A percentile compares a stretch with the other conserved stretches of the same genome.
Evolutionary conservation across 2,329 filamentous ascomycete species (phyloP).

Genomic region (Nectriaceae sp.): DNA sequence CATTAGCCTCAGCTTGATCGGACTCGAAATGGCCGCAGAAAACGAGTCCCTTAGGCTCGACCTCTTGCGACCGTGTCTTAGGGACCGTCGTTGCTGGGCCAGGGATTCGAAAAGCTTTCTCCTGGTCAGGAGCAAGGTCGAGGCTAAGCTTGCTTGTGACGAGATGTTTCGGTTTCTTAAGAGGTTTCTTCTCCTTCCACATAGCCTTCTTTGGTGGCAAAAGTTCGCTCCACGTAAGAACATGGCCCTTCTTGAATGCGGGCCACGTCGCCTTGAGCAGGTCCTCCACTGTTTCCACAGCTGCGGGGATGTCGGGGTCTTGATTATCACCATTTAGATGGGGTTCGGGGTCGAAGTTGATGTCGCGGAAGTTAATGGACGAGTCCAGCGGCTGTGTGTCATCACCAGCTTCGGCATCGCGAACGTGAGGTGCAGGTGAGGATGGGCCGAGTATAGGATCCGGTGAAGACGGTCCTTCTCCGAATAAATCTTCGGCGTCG

Average conservation of each 20-base stretch:
- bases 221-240: slow-evolving; percentile 79
- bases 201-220: slow-evolving; percentile 79
- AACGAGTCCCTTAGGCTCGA: slow-evolving; percentile 50
- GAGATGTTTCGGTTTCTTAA: slow-evolving; percentile 78
- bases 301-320: slow-evolving; percentile 65
- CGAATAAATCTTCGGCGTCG: slow-evolving; percentile 69
- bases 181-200: slow-evolving; percentile 76
- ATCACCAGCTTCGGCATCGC: slow-evolving; percentile 40
- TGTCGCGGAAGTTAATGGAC: slow-evolving; percentile 39
- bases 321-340: slow-evolving; percentile 53
- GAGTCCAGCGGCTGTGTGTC: slow-evolving; percentile 35
- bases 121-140: slow-evolving; percentile 83
- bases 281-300: slow-evolving; percentile 73
- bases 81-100: slow-evolving; percentile 56
- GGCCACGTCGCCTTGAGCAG: slow-evolving; percentile 81
- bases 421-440: slow-evolving; percentile 47
- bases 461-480: slow-evolving; percentile 58
- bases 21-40: slow-evolving; percentile 43
- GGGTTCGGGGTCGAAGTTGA: slow-evolving; percentile 52
- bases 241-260: slow-evolving; percentile 72
- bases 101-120: slow-evolving; percentile 79
- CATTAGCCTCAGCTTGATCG: slow-evolving; percentile 36
- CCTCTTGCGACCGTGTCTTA: slow-evolving; percentile 57
- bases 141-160: slow-evolving; percentile 86
- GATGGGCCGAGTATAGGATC: slow-evolving; percentile 44